Percentiles rank a stretch among this genome's conserved stretches.
phyloP scores from a whole-genome alignment of 2,329 filamentous ascomycete genomes.

The Akanthomyces lecanii region DNA sequence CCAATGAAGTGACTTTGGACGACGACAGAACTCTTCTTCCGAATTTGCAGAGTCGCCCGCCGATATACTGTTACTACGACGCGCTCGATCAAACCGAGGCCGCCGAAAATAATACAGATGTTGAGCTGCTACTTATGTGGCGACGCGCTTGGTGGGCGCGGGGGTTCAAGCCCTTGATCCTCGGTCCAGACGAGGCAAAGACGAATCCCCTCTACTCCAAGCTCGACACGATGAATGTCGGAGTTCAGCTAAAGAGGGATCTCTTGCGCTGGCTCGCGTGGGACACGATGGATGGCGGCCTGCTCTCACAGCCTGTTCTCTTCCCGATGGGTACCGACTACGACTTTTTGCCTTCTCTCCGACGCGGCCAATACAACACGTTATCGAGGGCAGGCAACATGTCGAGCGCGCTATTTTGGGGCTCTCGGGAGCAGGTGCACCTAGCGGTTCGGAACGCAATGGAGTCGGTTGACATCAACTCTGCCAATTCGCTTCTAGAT shows the following conservation, averaged over 20 bases:
- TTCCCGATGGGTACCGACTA: slow-evolving; percentile 83
- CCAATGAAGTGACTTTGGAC: slow-evolving; percentile 72
- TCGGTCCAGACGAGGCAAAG: slow-evolving; percentile 76
- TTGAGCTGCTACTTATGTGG: slow-evolving; percentile 79
- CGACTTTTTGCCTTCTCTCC: slow-evolving; percentile 64
- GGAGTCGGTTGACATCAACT: slow-evolving; percentile 49
- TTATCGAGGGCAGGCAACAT: slow-evolving; percentile 72
- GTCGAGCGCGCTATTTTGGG: slow-evolving; percentile 68
- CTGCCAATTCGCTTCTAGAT: slow-evolving; percentile 59
- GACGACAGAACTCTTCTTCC: slow-evolving; percentile 81
- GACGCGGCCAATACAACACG: slow-evolving; percentile 68
- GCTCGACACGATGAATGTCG: slow-evolving; percentile 59
- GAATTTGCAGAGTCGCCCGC: slow-evolving; percentile 62
- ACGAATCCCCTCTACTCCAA: slow-evolving; percentile 74
- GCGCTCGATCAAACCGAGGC: slow-evolving; percentile 57
- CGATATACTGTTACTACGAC: slow-evolving; percentile 92
- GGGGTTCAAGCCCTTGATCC: slow-evolving; percentile 79
- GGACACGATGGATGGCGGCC: slow-evolving; percentile 82
- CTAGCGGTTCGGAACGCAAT: slow-evolving; percentile 59
- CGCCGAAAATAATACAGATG: slow-evolving; percentile 66
- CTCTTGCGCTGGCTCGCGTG: slow-evolving; percentile 86
- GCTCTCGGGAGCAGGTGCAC: slow-evolving; percentile 60
- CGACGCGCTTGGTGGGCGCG: slow-evolving; percentile 92
- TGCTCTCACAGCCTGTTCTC: slow-evolving; percentile 74
- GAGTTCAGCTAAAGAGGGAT: slow-evolving; percentile 61